Evolutionary conservation across 31 red algal species (phyloP).

Genomic region (Bonnemaisonia californica): DNA sequence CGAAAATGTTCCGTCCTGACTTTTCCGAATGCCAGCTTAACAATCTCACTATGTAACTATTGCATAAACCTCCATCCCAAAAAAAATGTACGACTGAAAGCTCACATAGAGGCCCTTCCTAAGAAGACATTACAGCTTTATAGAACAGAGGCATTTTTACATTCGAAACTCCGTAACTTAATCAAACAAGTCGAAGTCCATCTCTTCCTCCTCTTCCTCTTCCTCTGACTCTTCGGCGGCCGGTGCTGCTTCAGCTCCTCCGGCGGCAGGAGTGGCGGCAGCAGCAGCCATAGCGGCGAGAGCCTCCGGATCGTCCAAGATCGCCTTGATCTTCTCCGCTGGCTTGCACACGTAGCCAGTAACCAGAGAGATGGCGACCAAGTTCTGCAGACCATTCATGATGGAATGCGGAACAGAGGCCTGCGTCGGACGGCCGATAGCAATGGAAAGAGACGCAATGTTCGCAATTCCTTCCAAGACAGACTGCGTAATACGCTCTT

Average conservation of each 20-base stretch:
- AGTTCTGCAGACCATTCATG: constrained; percentile 72
- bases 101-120: too few relatives aligned
- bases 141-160: neutral
- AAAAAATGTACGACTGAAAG: too few relatives aligned
- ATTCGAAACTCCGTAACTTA: constrained; percentile 42
- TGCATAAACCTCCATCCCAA: too few relatives aligned
- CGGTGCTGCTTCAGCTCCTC: constrained; percentile 23
- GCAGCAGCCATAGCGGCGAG: constrained; percentile 93
- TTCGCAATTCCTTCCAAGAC: constrained; percentile 69
- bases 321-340: constrained; percentile 86
- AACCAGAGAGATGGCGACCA: constrained; percentile 78
- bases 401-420: constrained; percentile 94
- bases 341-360: constrained; percentile 86
- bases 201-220: constrained; percentile 85
- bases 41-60: too few relatives aligned
- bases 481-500: constrained; percentile 78
- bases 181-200: constrained; percentile 68
- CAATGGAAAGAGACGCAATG: constrained; percentile 83
- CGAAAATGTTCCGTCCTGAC: neutral
- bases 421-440: constrained; percentile 78
- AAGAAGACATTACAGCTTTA: too few relatives aligned
- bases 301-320: constrained; percentile 91
- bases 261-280: constrained; percentile 53
- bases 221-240: constrained; percentile 50
- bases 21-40: neutral